Conservation (phyloP, 331 rosid genomes). For the Quercus tomentella region DNA sequence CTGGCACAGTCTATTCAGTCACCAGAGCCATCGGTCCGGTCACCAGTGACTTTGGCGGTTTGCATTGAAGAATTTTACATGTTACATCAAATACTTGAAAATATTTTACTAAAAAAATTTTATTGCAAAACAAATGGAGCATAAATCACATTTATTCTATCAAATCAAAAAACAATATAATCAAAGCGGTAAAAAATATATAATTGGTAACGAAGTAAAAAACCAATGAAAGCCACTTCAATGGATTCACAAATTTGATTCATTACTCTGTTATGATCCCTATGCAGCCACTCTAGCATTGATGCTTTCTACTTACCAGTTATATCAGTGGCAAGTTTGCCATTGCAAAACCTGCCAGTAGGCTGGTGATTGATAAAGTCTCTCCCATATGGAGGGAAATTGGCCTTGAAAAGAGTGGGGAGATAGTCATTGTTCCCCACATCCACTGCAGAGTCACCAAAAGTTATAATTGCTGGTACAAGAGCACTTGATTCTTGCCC, state of each 20-base stretch:
- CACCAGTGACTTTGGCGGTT: too few relatives aligned
- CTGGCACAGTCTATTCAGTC: too few relatives aligned
- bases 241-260: neutral
- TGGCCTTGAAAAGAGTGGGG: slow-evolving; percentile 64
- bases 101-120: too few relatives aligned
- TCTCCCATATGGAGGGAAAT: slow-evolving; percentile 94
- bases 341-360: slow-evolving; percentile 93
- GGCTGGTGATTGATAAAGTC: slow-evolving; percentile 70
- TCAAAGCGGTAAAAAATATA: too few relatives aligned
- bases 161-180: too few relatives aligned
- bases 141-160: too few relatives aligned
- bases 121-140: too few relatives aligned
- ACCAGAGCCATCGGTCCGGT: too few relatives aligned
- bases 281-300: too few relatives aligned
- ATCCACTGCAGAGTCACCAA: slow-evolving; percentile 87
- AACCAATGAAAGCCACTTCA: neutral
- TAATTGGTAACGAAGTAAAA: too few relatives aligned
- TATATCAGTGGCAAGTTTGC: slow-evolving; percentile 83
- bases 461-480: slow-evolving; percentile 75
- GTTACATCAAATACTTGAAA: too few relatives aligned
- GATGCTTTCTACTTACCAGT: slow-evolving; percentile 44
- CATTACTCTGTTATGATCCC: neutral
- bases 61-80: too few relatives aligned
- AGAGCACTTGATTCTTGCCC: slow-evolving; percentile 64
- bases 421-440: slow-evolving; percentile 87